Conservation (phyloP, 805 yeast genomes). For the Kodamaea fukazawae region DNA sequence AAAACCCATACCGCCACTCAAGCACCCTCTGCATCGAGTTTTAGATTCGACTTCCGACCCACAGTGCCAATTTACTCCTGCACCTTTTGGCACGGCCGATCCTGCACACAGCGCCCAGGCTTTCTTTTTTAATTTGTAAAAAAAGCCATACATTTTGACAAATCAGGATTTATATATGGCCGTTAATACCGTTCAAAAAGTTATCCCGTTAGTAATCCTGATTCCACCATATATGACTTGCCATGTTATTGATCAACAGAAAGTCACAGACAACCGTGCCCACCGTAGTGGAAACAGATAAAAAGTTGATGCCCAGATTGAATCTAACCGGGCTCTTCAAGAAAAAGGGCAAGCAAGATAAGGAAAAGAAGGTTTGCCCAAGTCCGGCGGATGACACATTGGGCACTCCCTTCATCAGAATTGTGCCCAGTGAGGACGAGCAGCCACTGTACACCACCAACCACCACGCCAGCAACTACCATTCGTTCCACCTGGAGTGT, state of each 20-base stretch:
- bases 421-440: neutral
- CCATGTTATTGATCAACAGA: constrained; percentile 11
- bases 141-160: too few species aligned
- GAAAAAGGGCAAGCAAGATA: constrained; percentile 5
- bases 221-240: neutral
- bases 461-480: constrained; percentile 19
- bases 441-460: neutral
- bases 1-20: too few species aligned
- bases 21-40: too few species aligned
- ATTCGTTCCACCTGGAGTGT: constrained; percentile 35
- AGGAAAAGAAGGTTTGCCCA: constrained; percentile 1
- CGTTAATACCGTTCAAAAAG: too few species aligned
- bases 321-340: constrained; percentile 13
- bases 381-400: neutral
- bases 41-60: too few species aligned
- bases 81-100: too few species aligned
- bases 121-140: too few species aligned
- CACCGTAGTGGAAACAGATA: constrained; percentile 1
- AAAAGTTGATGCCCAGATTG: constrained; percentile 11
- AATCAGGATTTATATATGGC: too few species aligned
- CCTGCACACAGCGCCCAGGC: too few species aligned
- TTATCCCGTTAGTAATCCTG: too few species aligned
- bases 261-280: constrained; percentile 7
- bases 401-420: neutral
- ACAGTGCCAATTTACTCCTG: too few species aligned